A percentile compares a stretch with the other conserved stretches of the same genome.
Conservation (phyloP, 345 rosid genomes). For the Sisymbrium altissimum region DNA sequence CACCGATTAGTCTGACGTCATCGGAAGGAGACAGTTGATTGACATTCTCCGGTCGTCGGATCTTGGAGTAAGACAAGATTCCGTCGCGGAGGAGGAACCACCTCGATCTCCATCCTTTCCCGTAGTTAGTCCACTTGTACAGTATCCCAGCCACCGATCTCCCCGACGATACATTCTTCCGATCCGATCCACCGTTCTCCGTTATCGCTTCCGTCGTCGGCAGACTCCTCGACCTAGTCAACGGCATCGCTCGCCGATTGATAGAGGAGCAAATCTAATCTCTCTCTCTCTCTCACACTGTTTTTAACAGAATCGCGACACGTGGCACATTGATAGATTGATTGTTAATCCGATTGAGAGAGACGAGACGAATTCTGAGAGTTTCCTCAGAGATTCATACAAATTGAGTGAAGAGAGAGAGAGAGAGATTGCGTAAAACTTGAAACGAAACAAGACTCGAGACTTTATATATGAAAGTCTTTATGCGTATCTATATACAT, state of each 20-base stretch:
- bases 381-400: not conserved
- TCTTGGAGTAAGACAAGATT: conserved; percentile 75
- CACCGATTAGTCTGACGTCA: conserved; percentile 84
- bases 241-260: too few relatives aligned
- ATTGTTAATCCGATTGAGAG: not conserved
- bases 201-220: conserved; percentile 42
- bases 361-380: not conserved
- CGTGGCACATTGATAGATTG: conserved; percentile 3
- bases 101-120: conserved; percentile 97
- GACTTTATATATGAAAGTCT: not conserved
- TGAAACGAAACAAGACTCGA: not conserved
- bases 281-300: not conserved
- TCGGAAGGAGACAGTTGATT: conserved; percentile 43
- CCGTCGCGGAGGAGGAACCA: conserved; percentile 86
- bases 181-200: conserved; percentile 45
- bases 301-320: not conserved
- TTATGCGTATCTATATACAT: not conserved
- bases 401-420: not conserved
- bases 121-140: conserved; percentile 95
- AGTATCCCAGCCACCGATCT: conserved; percentile 88
- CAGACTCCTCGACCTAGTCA: conserved; percentile 60
- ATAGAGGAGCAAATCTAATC: too few relatives aligned
- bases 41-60: conserved; percentile 64
- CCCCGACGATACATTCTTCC: conserved; percentile 1
- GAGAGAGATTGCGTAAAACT: conserved; percentile 18